These are phyloP conservation scores for Yarrowia sp. DNA, from an alignment of 805 yeast species.

Conservation along the genomic window DNA sequence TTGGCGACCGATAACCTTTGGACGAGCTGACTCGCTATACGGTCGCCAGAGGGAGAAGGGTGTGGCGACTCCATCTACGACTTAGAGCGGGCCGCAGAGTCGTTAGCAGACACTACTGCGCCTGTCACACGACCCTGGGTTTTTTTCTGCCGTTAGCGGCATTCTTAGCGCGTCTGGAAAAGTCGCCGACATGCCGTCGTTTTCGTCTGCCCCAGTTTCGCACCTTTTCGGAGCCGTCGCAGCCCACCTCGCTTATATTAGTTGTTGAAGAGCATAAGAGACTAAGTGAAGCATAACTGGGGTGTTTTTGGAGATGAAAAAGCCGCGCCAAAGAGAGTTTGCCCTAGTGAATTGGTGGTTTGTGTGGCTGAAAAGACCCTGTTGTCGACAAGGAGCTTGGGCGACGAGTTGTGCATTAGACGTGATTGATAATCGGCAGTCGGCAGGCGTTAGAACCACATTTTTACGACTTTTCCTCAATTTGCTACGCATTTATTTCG, in stretches of 20 bases:
- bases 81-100: too few relatives aligned
- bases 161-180: too few relatives aligned
- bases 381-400: too few relatives aligned
- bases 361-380: background rate
- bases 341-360: background rate
- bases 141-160: background rate
- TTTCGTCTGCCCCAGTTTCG: too few relatives aligned
- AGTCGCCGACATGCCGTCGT: too few relatives aligned
- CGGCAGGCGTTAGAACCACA: too few relatives aligned
- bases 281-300: background rate
- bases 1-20: background rate
- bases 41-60: background rate
- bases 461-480: too few relatives aligned
- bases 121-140: background rate
- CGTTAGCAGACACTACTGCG: background rate
- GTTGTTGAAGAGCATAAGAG: background rate
- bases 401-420: too few relatives aligned
- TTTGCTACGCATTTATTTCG: too few relatives aligned
- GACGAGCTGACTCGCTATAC: too few relatives aligned
- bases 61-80: background rate
- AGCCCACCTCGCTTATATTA: constrained; percentile 13
- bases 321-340: background rate
- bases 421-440: too few relatives aligned
- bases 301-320: background rate
- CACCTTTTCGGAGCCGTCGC: background rate